These are phyloP conservation scores for Leptodontidium sp. DNA, from an alignment of 2,329 filamentous ascomycete genomes.

Conservation along the genomic window DNA sequence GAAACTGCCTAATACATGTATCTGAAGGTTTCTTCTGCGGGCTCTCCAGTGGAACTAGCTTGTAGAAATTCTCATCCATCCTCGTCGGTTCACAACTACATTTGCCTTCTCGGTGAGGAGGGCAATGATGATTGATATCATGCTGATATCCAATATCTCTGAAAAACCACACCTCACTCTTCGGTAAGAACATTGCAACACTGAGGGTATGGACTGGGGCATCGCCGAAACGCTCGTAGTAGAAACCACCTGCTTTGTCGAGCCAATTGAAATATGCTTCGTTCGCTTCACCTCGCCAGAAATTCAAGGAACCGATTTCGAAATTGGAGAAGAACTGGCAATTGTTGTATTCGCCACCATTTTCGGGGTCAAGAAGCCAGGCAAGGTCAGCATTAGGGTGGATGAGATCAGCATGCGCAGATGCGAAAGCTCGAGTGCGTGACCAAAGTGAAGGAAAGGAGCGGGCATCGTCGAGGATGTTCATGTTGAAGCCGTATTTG, in stretches of 20 bases:
- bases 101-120: slow-evolving; percentile 41
- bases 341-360: slow-evolving; percentile 89
- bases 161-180: slow-evolving; percentile 96
- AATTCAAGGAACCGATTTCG: slow-evolving; percentile 90
- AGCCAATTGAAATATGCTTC: slow-evolving; percentile 88
- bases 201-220: slow-evolving; percentile 96
- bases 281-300: slow-evolving; percentile 87
- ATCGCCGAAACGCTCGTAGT: slow-evolving; percentile 97
- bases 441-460: slow-evolving; percentile 94
- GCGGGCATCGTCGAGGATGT: slow-evolving; percentile 92
- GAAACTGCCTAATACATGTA: slow-evolving; percentile 56
- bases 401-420: slow-evolving; percentile 85
- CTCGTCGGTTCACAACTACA: slow-evolving; percentile 55
- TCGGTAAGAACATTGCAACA: slow-evolving; percentile 82
- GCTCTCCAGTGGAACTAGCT: slow-evolving; percentile 55
- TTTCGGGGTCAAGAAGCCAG: slow-evolving; percentile 84
- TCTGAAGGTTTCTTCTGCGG: slow-evolving; percentile 56
- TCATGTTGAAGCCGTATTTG: slow-evolving; percentile 81
- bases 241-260: slow-evolving; percentile 92
- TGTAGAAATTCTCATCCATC: slow-evolving; percentile 56
- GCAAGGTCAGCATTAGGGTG: slow-evolving; percentile 81
- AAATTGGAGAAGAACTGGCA: slow-evolving; percentile 99
- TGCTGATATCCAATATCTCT: slow-evolving; percentile 98
- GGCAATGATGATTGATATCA: slow-evolving; percentile 57
- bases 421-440: slow-evolving; percentile 89